These are phyloP conservation scores for Oryza rufipogon DNA, from an alignment of 176 grass and related monocot genomes.

Conservation along the genomic window DNA sequence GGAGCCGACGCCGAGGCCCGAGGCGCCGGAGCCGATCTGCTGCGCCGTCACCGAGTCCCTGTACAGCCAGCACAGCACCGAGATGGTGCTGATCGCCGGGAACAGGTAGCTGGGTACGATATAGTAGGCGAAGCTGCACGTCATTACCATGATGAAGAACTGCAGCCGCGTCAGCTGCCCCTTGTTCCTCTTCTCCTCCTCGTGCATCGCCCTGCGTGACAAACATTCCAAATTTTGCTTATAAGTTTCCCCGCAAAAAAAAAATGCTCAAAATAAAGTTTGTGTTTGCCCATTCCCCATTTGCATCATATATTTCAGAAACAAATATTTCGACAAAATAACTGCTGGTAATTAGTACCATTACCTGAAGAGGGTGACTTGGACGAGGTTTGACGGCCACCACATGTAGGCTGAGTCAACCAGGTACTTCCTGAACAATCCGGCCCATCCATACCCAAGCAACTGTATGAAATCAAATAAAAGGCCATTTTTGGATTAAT, in stretches of 20 bases:
- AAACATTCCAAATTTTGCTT: not conserved
- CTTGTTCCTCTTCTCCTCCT: conserved; percentile 64
- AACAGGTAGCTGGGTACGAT: conserved; percentile 75
- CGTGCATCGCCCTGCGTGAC: conserved; percentile 67
- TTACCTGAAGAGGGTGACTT: conserved; percentile 81
- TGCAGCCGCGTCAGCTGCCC: conserved; percentile 63
- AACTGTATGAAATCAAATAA: not conserved
- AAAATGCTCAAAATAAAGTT: not conserved
- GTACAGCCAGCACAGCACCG: conserved; percentile 59
- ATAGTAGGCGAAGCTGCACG: conserved; percentile 76
- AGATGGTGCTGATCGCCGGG: conserved; percentile 67
- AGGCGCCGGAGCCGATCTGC: conserved; percentile 66
- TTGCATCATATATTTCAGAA: no score
- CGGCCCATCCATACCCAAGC: conserved; percentile 75
- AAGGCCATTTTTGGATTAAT: no score
- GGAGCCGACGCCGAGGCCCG: conserved; percentile 70
- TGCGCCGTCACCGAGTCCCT: conserved; percentile 65
- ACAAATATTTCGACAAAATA: no score
- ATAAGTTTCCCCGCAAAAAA: no score
- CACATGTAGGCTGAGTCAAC: conserved; percentile 95
- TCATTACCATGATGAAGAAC: conserved; percentile 67
- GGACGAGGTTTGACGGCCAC: conserved; percentile 80
- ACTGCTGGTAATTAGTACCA: no score
- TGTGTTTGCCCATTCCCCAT: no score
- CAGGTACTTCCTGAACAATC: conserved; percentile 70